Base-by-base conservation (phyloP, 1,139 yeast genomes). In the Wickerhamomyces sp. region DNA sequence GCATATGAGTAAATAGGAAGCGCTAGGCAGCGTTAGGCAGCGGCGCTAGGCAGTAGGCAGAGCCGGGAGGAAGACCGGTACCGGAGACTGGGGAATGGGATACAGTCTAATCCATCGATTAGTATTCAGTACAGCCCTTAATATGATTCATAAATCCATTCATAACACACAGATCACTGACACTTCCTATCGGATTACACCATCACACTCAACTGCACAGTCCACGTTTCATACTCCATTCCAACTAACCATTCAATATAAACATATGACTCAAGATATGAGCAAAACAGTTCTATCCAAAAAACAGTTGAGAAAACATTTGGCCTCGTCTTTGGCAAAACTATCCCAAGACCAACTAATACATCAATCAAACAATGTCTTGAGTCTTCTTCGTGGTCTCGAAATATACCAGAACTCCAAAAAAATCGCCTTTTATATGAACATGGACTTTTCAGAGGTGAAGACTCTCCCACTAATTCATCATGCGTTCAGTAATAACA, bases 401-500 rank as follows among this genome's bases (percentile, higher is more conserved):
- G 69, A 71, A 0, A 66, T 61, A 39, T 79, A 80, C 54, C 52
- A 62, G 41, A 44, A 55, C 1, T 78, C 89, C 1, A 56, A 57
- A n/a, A 68, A 62, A 10, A 63, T 87, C 1, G 94, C 82, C 0
- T 58, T 83, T 32, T 86, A 76, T 55, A 76, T 85, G 81, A 79
- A 75, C 59, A 80, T 86, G 86, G 83, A 81, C 1, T 56, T 64
- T 27, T 72, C 77, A 51, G 95, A 87, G 58, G 65, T 82, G 2
- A 74, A 75, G 49, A 86, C 95, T 0, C 55, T 65, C 11, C 60
- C 58, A 0, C 65, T 86, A 14, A 76, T 86, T 11, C 54, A 66
- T 36, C 52, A 66, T 7, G 78, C 86, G 15, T 81, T 81, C 49
- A 58, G 57, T 1, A 61, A 66, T 43, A 65, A 69, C 5, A 78